Base-by-base conservation (phyloP, 2,329 filamentous ascomycete genomes). In the Apiospora marii region DNA sequence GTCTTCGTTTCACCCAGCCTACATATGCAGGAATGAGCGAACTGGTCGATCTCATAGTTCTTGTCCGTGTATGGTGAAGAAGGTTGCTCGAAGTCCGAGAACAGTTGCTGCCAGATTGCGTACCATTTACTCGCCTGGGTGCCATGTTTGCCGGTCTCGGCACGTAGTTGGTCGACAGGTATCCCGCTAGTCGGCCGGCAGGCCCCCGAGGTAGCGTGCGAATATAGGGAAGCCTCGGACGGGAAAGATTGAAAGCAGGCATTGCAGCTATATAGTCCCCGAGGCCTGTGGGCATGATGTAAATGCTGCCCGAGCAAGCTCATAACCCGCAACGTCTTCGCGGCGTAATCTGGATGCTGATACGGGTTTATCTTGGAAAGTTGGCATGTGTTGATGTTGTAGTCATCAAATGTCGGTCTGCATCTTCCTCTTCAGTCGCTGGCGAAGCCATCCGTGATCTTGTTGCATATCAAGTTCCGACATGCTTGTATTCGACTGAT, bases 341-440 rank as follows among this genome's bases (percentile, higher is more conserved):
- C 19, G 4, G 64, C 64, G 16, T 41, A 68, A 0, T 16, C 8
- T n/a, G 27, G 27, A 19, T 68, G n/a, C 16, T 48, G 64, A 24
- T 48, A 27, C 3, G 64, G 64, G 22, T 46, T 68, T 41, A 68
- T 68, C n/a, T 68, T 68, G 41, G 46, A 68, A 41, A 46, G 46
- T 12, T 68, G 64, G 27, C 64, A 68, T 37, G 34, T n/a, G n/a
- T n/a, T n/a, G n/a, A n/a, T n/a, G n/a, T n/a, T n/a, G n/a, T n/a
- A n/a, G n/a, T n/a, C n/a, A n/a, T n/a, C n/a, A n/a, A n/a, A n/a
- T n/a, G n/a, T n/a, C n/a, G n/a, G n/a, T n/a, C n/a, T n/a, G n/a
- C n/a, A n/a, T n/a, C n/a, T n/a, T n/a, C n/a, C n/a, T n/a, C n/a
- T 37, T 37, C 10, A 7, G 1, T 8, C 37, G 37, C 37, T 37